Evolutionary conservation across 2,329 filamentous ascomycete species (phyloP), one percentile per base, ranked within the genome.

Genomic region (Sclerotinia nivalis): DNA sequence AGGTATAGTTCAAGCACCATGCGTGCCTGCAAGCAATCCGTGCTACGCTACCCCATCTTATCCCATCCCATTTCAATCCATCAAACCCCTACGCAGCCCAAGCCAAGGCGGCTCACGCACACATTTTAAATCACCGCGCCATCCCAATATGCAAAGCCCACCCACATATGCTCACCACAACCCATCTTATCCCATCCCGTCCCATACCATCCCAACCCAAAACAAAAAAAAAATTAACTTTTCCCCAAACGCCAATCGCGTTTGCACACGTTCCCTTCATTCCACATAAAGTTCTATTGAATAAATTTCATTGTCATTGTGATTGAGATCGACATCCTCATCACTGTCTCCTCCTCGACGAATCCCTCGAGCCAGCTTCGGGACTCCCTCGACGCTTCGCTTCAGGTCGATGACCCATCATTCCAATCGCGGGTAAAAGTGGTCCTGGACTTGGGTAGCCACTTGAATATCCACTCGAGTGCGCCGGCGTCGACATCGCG

Each of bases 311-410:
- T 31, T 10, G 2, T 18, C 31, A 37, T 37, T 28, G 20, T 12
- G n/a, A 31, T 40, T 8, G 13, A 9, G 47, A 13, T 12, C 4
- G 28, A 54, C 28, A 34, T 56, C 12, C 56, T 62, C 78, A 76
- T 62, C 78, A 76, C 70, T 83, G 80, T 69, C 82, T 78, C 68
- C 85, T 79, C 28, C 84, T 81, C 72, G 77, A 84, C 62, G 81
- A 77, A 68, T 88, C 85, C 59, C 83, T 80, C 13, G 79, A 78
- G 54, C 80, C 77, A 62, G 79, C 77, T 22, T 86, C 84, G 3
- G 82, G 82, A 71, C 86, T 89, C 43, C 84, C 83, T 72, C 84
- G 81, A 71, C 87, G 81, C 77, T 89, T 89, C 2, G 81, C 79
- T 7, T 83, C 80, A 5, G 66, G 65, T 34, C 73, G 71, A 34